Base-by-base conservation (phyloP, 169 alveolate species). In the Babesia caballi region DNA sequence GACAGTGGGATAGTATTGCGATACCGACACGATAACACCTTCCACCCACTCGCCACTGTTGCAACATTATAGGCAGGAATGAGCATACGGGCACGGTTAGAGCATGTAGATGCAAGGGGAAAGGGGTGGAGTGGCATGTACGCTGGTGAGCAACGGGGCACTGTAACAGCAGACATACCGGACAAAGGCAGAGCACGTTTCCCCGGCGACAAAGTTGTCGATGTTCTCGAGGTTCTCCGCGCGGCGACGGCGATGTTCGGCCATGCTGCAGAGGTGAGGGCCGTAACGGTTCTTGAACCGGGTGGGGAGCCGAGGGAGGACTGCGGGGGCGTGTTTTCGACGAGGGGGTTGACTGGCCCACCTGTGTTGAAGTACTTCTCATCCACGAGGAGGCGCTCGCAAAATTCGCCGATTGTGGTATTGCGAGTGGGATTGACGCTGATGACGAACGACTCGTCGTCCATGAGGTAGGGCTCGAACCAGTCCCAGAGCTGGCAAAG, bases 31-130 rank as follows among this genome's bases (percentile, higher is more conserved):
- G 28, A 87, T 87, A 46, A 67, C 85, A 4, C 86, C 90, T 40
- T 87, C 89, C 50, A 83, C 88, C 92, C 92, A 87, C 36, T 87
- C 92, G 3, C 92, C 92, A 33, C 92, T 87, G 27, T 1, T 68
- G n/a, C 12, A 32, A 23, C 15, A 9, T 27, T 23, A 25, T 41
- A 30, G 30, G 25, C 28, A 54, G 54, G 46, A 58, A 38, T 38
- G 40, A 71, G 35, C 4, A 21, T 41, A 57, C 15, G 50, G 30
- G 38, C n/a, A 58, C 30, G 8, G 9, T 7, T 14, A 65, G 21
- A 28, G 4, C 27, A 53, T 19, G 35, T 35, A 41, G 15, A 12
- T 41, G 11, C 15, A 41, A 12, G 49, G 49, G n/a, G n/a, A n/a
- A n/a, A n/a, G n/a, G n/a, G n/a, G n/a, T n/a, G n/a, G n/a, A n/a